Base-by-base conservation (phyloP, 31 red algal species). In the Odonthalia washingtoniensis region DNA sequence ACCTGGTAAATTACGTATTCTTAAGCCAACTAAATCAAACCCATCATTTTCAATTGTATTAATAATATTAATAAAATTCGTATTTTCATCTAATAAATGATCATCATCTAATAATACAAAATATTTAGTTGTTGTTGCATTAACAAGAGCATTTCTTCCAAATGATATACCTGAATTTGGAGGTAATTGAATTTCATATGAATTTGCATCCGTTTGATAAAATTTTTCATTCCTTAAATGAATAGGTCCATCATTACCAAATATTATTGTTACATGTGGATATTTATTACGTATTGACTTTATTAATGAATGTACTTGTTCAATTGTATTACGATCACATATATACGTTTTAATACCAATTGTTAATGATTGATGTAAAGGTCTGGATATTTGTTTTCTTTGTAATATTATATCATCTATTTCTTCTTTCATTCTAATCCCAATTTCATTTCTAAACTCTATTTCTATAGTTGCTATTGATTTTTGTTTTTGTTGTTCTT, bases 311-410 rank as follows among this genome's bases (percentile, higher is more conserved):
- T 80, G 69, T 24, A 91, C 81, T 61, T 85, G 81, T 27, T 64
- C 4, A 14, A 52, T 26, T 3, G 65, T 86, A 16, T 52, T 77
- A n/a, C 38, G 32, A 75, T 91, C 89, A 65, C 89, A 91, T 36
- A 91, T 81, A 40, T 78, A 91, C 3, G 89, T 85, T 42, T 91
- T 91, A 40, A 91, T 80, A 28, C 89, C 89, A 81, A 91, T 80
- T 12, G 89, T 91, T 1, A 91, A 21, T 3, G 80, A 66, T 14
- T 65, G 40, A 62, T 77, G 80, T 4, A 91, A 36, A 18, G 77
- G 41, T 3, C 89, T 45, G 28, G 40, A 26, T 32, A 85, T 81
- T 6, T 26, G 31, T 4, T 91, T 77, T 38, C 80, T 69, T 27
- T 82, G 69, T 53, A 70, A 91, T n/a, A n/a, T n/a, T n/a, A n/a